Evolutionary conservation across 805 yeast genomes (phyloP).

Genomic region (Saccharomyces mikatae): DNA sequence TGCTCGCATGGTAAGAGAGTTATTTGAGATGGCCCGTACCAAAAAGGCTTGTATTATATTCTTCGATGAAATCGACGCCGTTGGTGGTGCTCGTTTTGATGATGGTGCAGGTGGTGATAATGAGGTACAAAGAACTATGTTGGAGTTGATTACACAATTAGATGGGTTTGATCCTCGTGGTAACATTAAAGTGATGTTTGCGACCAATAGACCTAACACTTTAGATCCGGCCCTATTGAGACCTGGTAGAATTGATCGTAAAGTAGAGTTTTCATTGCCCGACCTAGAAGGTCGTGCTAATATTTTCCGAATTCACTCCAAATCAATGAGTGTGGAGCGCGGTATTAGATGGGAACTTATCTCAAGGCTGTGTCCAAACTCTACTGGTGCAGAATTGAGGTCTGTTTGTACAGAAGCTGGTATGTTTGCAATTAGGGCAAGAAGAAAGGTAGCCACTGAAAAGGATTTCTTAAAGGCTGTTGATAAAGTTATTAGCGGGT

Average conservation of each 20-base stretch:
- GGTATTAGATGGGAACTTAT: slow-evolving; percentile 98
- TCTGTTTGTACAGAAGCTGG: slow-evolving; percentile 99
- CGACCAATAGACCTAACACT: slow-evolving; percentile 96
- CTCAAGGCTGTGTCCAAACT: slow-evolving; percentile 93
- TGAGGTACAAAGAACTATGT: slow-evolving; percentile 98
- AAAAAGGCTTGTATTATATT: slow-evolving; percentile 96
- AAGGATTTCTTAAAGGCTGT: slow-evolving; percentile 97
- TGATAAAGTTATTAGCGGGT: slow-evolving; percentile 96
- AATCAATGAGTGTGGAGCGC: slow-evolving; percentile 95
- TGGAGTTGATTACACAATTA: slow-evolving; percentile 92
- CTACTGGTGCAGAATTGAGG: slow-evolving; percentile 97
- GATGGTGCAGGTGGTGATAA: slow-evolving; percentile 99
- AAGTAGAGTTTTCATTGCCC: slow-evolving; percentile 93
- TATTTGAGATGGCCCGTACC: slow-evolving; percentile 98
- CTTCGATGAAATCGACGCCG: slow-evolving; percentile 97
- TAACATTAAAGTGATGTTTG: slow-evolving; percentile 98
- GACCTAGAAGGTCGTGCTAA: slow-evolving; percentile 97
- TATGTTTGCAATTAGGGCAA: slow-evolving; percentile 97
- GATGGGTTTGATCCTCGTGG: slow-evolving; percentile 99
- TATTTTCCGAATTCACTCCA: slow-evolving; percentile 93
- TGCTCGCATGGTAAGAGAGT: slow-evolving; percentile 98
- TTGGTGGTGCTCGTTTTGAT: slow-evolving; percentile 99
- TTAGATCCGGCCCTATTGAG: slow-evolving; percentile 95
- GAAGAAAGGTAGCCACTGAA: slow-evolving; percentile 96
- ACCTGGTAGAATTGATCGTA: slow-evolving; percentile 98